A percentile compares a stretch with the other conserved stretches of the same genome.
Conservation (phyloP, 2,329 filamentous ascomycete genomes). For the Aureobasidium leucospermi region DNA sequence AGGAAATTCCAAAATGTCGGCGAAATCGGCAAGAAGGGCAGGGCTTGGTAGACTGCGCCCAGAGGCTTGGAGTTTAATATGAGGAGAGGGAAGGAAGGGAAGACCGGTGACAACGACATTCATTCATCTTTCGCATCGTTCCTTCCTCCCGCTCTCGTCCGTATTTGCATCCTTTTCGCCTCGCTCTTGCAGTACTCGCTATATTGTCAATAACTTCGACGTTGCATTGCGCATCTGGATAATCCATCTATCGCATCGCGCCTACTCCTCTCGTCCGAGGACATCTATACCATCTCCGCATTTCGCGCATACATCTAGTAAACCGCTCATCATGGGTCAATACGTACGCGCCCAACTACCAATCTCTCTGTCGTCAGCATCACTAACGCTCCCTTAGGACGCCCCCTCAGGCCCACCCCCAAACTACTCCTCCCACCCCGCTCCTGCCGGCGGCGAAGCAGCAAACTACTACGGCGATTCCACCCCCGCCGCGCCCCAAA, state of each 20-base stretch:
- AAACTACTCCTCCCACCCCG: constrained; percentile 19
- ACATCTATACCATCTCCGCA: not conserved
- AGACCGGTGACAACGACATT: not conserved
- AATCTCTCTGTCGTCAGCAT: not conserved
- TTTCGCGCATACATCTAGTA: not conserved
- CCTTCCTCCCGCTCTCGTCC: not conserved
- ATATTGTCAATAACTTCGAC: not conserved
- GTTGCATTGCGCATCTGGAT: not conserved
- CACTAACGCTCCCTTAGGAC: constrained; percentile 10
- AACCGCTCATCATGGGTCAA: not conserved
- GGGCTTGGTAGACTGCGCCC: constrained; percentile 9
- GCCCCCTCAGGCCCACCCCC: constrained; percentile 20
- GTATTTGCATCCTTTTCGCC: not conserved
- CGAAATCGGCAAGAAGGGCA: not conserved
- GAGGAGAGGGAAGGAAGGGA: not conserved
- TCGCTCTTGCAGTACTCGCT: not conserved
- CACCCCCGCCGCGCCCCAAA: constrained; percentile 15
- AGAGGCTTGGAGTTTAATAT: constrained; percentile 5
- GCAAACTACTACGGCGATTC: constrained; percentile 6
- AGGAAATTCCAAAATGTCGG: not conserved
- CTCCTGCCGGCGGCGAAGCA: constrained; percentile 10
- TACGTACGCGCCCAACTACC: not conserved
- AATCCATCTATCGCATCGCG: not conserved
- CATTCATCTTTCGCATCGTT: not conserved
- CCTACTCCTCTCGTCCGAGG: not conserved